Evolutionary conservation across 139 green algal genomes (phyloP), one percentile per base, ranked within the genome.

Genomic region (Eudorina sp.): DNA sequence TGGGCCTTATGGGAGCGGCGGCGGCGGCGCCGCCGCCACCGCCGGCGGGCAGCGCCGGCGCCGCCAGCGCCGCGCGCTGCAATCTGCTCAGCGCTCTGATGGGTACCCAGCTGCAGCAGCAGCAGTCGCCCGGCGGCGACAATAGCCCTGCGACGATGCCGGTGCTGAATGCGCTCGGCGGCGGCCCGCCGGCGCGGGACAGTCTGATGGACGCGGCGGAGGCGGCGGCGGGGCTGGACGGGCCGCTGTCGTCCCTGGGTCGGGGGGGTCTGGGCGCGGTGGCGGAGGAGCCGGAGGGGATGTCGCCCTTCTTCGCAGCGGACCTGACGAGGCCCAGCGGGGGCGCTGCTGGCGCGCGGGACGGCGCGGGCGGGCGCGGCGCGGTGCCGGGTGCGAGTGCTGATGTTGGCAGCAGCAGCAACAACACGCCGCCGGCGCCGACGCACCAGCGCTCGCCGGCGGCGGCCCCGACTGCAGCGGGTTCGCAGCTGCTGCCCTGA

Each of bases 231-330:
- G 3, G 2, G 41, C 19, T 55, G 70, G 41, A n/a, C 41, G 70
- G 41, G 11, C 27, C 34, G 45, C 73, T 45, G 27, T 6, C 45
- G 73, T 29, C 23, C 34, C 48, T 48, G 48, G 43, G 14, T 31
- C 75, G 75, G 19, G 75, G 75, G 38, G n/a, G 21, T 11, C 40
- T 85, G 55, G 53, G 23, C 25, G 38, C 27, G 78, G 78, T 85
- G 40, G 40, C 78, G 55, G 78, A 85, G 78, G 78, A 85, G 78
- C 78, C 78, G n/a, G 78, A 85, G 78, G 78, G 78, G 6, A 73
- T 27, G 31, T 36, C 53, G 34, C 46, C 46, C 7, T 81, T 81
- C 45, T n/a, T n/a, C n/a, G n/a, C n/a, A n/a, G n/a, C n/a, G n/a
- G n/a, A n/a, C n/a, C n/a, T n/a, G n/a, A n/a, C n/a, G n/a, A n/a